Conservation (phyloP, 2,329 filamentous ascomycete species). For the Aspergillus cejpii region DNA sequence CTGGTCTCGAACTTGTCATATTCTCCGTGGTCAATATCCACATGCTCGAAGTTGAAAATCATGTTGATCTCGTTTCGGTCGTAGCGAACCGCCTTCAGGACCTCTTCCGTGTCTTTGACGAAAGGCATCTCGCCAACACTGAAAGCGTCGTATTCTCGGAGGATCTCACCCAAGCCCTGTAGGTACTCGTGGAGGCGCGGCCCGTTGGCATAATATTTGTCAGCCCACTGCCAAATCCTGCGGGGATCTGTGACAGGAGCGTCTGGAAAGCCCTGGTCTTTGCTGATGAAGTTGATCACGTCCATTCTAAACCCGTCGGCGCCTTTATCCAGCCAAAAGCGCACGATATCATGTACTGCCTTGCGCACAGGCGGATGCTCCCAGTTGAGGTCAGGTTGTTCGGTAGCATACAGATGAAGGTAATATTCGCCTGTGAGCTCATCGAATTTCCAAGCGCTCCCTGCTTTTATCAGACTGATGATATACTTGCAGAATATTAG, state of each 20-base stretch:
- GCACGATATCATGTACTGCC: constrained; percentile 66
- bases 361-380: constrained; percentile 61
- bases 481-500: neutral
- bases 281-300: constrained; percentile 67
- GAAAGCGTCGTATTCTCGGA: constrained; percentile 53
- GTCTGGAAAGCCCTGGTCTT: constrained; percentile 50
- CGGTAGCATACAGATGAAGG: constrained; percentile 65
- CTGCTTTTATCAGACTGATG: constrained; percentile 17
- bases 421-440: constrained; percentile 68
- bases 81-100: constrained; percentile 50
- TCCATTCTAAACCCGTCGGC: constrained; percentile 70
- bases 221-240: constrained; percentile 31
- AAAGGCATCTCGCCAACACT: constrained; percentile 58
- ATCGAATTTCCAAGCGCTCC: constrained; percentile 54
- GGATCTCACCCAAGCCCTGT: constrained; percentile 47
- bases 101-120: constrained; percentile 44
- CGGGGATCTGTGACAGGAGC: constrained; percentile 30
- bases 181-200: constrained; percentile 40
- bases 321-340: constrained; percentile 71
- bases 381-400: constrained; percentile 85
- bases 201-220: constrained; percentile 49
- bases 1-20: constrained; percentile 44
- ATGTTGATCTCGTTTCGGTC: constrained; percentile 59
- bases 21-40: constrained; percentile 52
- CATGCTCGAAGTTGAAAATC: constrained; percentile 67